Percentiles rank a stretch among this genome's conserved stretches.
Evolutionary conservation across 2,329 filamentous ascomycete genomes (phyloP).

Genomic region (Coniella lustricola): DNA sequence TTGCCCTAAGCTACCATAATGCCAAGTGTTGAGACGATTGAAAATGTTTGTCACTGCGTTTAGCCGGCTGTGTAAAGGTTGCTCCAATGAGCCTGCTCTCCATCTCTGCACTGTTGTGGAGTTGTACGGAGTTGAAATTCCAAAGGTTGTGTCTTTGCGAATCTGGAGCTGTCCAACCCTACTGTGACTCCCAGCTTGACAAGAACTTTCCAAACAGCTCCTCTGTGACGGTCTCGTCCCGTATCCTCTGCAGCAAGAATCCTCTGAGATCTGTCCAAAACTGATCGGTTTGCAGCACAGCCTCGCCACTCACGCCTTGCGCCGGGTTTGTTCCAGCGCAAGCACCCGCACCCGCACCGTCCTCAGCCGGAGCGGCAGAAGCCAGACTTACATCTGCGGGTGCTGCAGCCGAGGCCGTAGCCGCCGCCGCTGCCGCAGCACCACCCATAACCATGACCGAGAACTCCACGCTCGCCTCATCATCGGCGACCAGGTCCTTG

Average conservation of each 20-base stretch:
- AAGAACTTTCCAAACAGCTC: constrained; percentile 62
- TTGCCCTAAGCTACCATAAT: no score
- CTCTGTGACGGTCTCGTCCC: constrained; percentile 60
- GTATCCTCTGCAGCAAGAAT: constrained; percentile 72
- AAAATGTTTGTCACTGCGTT: no score
- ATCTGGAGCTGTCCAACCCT: not conserved
- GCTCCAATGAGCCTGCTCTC: no score
- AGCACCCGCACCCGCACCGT: constrained; percentile 30
- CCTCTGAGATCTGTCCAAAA: constrained; percentile 85
- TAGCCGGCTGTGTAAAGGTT: no score
- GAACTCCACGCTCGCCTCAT: constrained; percentile 59
- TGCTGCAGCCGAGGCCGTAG: constrained; percentile 21
- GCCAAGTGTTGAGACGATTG: not conserved
- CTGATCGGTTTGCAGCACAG: constrained; percentile 58
- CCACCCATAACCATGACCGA: constrained; percentile 54
- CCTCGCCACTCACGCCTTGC: constrained; percentile 47
- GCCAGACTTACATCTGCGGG: constrained; percentile 22
- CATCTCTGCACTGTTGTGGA: no score
- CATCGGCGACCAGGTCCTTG: constrained; percentile 59
- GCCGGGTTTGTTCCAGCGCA: constrained; percentile 36
- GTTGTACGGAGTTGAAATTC: no score
- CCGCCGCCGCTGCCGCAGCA: constrained; percentile 22
- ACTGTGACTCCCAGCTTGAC: constrained; percentile 52
- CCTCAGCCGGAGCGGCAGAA: constrained; percentile 15
- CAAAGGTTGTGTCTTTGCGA: no score